A percentile compares a stretch with the other conserved stretches of the same genome.
phyloP scores from a whole-genome alignment of 2,329 filamentous ascomycete genomes.

The Paecilomyces sp. region DNA sequence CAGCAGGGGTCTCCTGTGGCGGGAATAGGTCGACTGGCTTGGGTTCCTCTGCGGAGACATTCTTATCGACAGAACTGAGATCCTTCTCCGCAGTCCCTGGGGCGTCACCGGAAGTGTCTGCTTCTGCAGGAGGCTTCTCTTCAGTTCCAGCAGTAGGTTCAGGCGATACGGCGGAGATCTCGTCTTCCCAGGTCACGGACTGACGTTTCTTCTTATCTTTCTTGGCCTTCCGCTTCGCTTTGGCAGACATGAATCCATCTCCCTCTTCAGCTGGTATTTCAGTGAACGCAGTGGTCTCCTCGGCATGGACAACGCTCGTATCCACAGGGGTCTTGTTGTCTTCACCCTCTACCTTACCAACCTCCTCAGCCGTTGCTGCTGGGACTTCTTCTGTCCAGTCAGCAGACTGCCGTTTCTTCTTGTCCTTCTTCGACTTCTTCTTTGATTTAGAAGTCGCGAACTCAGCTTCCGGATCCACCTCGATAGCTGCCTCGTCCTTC shows the following conservation, averaged over 20 bases:
- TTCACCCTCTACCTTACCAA: background rate
- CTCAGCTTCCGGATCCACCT: background rate
- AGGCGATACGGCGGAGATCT: conserved; percentile 6
- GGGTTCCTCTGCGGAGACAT: conserved; percentile 13
- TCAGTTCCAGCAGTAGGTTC: background rate
- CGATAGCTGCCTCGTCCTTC: background rate
- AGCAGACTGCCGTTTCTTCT: conserved; percentile 2
- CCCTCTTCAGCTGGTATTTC: background rate
- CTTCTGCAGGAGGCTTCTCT: conserved; percentile 6
- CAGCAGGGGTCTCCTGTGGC: conserved; percentile 20
- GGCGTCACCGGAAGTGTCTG: background rate
- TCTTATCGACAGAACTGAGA: conserved; percentile 7
- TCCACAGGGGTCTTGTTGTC: background rate
- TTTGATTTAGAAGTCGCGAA: conserved; percentile 12
- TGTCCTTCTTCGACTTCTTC: conserved; percentile 14
- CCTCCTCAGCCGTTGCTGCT: background rate
- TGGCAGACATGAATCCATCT: conserved; percentile 19
- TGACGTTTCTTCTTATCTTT: conserved; percentile 34
- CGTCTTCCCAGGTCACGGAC: conserved; percentile 20
- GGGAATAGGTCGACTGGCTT: conserved; percentile 17
- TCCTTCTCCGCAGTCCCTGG: conserved; percentile 3
- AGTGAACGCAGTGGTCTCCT: background rate
- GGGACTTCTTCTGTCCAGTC: background rate
- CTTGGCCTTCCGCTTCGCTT: conserved; percentile 42
- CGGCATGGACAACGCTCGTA: background rate